Conservation (phyloP, 768 basidiomycete genomes). For the Brasilioporus rufonigricans region DNA sequence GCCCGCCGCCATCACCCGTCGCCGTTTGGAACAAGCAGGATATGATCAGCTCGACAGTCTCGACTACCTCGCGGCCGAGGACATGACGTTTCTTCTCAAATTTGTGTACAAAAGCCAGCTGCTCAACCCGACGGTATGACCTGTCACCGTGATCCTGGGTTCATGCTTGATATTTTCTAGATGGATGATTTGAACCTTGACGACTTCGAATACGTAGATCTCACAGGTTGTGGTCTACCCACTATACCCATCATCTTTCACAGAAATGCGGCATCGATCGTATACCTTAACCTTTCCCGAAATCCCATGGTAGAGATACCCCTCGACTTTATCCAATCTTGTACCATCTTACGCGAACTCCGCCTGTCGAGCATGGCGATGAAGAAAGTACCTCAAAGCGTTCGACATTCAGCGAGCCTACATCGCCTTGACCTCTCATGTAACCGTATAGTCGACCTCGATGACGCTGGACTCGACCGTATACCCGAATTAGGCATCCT, state of each 20-base stretch:
- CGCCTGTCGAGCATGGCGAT: slow-evolving; percentile 89
- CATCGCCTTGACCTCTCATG: slow-evolving; percentile 84
- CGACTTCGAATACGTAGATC: slow-evolving; percentile 74
- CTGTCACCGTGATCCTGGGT: background rate
- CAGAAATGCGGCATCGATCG: slow-evolving; percentile 77
- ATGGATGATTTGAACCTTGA: slow-evolving; percentile 74
- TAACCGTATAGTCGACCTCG: slow-evolving; percentile 87
- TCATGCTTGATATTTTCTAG: slow-evolving; percentile 35
- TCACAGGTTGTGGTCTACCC: slow-evolving; percentile 75
- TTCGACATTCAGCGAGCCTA: slow-evolving; percentile 71
- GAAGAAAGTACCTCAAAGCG: slow-evolving; percentile 85
- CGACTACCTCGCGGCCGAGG: slow-evolving; percentile 73
- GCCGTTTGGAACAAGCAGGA: slow-evolving; percentile 85
- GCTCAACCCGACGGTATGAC: slow-evolving; percentile 59
- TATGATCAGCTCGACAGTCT: slow-evolving; percentile 79
- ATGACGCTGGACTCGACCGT: slow-evolving; percentile 79
- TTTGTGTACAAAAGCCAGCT: slow-evolving; percentile 86
- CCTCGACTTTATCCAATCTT: slow-evolving; percentile 92
- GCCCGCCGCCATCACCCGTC: slow-evolving; percentile 80
- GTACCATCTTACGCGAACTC: slow-evolving; percentile 79
- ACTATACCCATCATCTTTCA: slow-evolving; percentile 89
- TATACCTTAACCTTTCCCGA: slow-evolving; percentile 82
- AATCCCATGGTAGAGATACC: slow-evolving; percentile 97
- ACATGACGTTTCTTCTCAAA: slow-evolving; percentile 80
- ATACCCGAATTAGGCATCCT: slow-evolving; percentile 69